phyloP scores from a whole-genome alignment of 768 basidiomycete species.

The Russula brevipes region DNA sequence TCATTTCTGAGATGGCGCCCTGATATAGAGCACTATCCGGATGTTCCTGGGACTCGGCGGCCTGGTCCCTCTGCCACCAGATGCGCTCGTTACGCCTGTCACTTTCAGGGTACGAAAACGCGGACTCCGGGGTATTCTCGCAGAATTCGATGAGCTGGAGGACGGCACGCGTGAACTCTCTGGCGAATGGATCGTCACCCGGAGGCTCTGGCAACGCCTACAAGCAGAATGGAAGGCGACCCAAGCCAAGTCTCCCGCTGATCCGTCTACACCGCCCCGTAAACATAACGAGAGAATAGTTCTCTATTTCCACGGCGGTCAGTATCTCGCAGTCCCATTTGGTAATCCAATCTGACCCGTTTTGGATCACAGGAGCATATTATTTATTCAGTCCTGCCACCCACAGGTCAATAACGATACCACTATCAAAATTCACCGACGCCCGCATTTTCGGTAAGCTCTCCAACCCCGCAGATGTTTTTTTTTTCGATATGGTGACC shows the following conservation, averaged over 20 bases:
- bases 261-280: slow-evolving; percentile 17
- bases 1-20: too few species aligned
- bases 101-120: slow-evolving; percentile 78
- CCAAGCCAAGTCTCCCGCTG: slow-evolving; percentile 21
- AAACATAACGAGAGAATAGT: slow-evolving; percentile 70
- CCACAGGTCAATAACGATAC: slow-evolving; percentile 86
- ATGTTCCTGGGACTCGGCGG: slow-evolving; percentile 73
- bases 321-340: slow-evolving; percentile 26
- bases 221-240: slow-evolving; percentile 71
- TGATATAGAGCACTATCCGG: slow-evolving; percentile 43
- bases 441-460: slow-evolving; percentile 77
- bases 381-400: slow-evolving; percentile 88
- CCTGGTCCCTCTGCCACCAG: slow-evolving; percentile 80
- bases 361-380: slow-evolving; percentile 66
- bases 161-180: slow-evolving; percentile 73
- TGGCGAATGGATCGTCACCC: slow-evolving; percentile 97
- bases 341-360: background rate
- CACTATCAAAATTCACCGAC: slow-evolving; percentile 81
- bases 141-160: slow-evolving; percentile 68
- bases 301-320: slow-evolving; percentile 92
- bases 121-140: slow-evolving; percentile 72
- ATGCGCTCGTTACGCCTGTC: slow-evolving; percentile 92
- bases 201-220: slow-evolving; percentile 80
- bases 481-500: background rate
- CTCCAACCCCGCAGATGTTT: background rate